These are phyloP conservation scores for Psilocybe subaeruginosa DNA, from an alignment of 768 basidiomycete species.

Conservation along the genomic window DNA sequence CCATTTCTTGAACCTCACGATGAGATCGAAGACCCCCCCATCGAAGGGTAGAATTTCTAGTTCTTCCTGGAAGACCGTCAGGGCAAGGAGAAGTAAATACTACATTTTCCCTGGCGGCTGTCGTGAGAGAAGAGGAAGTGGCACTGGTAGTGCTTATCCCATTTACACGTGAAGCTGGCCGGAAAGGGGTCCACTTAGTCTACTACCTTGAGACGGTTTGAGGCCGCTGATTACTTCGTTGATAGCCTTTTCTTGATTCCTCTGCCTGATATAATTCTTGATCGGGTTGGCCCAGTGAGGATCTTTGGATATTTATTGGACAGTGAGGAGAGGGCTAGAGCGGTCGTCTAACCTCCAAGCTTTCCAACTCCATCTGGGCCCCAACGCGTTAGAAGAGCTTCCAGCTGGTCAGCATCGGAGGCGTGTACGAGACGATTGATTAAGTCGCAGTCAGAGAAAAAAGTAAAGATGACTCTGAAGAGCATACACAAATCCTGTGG, in stretches of 20 bases:
- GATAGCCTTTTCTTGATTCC: slow-evolving; percentile 70
- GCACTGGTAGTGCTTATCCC: slow-evolving; percentile 59
- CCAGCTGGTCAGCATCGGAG: slow-evolving; percentile 87
- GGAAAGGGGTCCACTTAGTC: slow-evolving; percentile 42
- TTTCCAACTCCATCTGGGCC: slow-evolving; percentile 89
- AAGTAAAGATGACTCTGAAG: slow-evolving; percentile 21
- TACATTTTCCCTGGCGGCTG: slow-evolving; percentile 74
- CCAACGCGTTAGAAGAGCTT: slow-evolving; percentile 86
- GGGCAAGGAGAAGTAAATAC: slow-evolving; percentile 42
- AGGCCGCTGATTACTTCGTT: slow-evolving; percentile 78
- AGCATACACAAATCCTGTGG: slow-evolving; percentile 83
- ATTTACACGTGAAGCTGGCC: slow-evolving; percentile 80
- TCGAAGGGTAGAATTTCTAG: slow-evolving; percentile 62
- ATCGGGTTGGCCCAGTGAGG: slow-evolving; percentile 89
- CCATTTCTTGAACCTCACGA: slow-evolving; percentile 65
- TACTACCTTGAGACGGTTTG: slow-evolving; percentile 54
- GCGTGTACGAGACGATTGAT: slow-evolving; percentile 87
- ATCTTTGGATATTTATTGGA: slow-evolving; percentile 51
- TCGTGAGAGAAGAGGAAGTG: slow-evolving; percentile 76
- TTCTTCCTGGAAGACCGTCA: slow-evolving; percentile 56
- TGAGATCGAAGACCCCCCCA: slow-evolving; percentile 67
- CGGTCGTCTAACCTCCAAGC: slow-evolving; percentile 66
- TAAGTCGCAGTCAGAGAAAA: slow-evolving; percentile 25
- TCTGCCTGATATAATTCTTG: slow-evolving; percentile 73
- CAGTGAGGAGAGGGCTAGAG: slow-evolving; percentile 18